Evolutionary conservation across 1,139 yeast species (phyloP).

Genomic region (Pichia sp.): DNA sequence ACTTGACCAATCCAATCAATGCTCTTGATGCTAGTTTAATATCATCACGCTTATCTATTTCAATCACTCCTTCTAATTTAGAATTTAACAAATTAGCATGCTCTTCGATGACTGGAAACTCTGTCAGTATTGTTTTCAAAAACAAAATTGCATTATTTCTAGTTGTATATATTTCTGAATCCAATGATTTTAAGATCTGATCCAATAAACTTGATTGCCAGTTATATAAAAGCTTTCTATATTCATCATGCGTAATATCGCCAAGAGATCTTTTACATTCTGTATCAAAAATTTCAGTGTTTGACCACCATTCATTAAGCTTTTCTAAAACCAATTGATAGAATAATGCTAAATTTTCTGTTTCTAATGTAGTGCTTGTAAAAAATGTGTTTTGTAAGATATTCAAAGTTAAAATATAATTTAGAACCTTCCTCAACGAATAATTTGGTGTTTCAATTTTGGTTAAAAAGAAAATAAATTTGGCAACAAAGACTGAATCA

Average conservation of each 20-base stretch:
- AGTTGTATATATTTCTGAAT: conserved; percentile 64
- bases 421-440: conserved; percentile 39
- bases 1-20: conserved; percentile 61
- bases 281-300: conserved; percentile 25
- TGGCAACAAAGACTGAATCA: conserved; percentile 71
- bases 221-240: conserved; percentile 40
- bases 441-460: conserved; percentile 38
- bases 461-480: conserved; percentile 52
- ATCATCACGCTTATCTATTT: conserved; percentile 67
- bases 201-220: conserved; percentile 50
- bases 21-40: conserved; percentile 75
- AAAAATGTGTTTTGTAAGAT: conserved; percentile 50
- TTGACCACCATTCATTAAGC: conserved; percentile 35
- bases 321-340: conserved; percentile 48
- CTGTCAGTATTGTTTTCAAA: conserved; percentile 53
- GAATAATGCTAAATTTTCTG: conserved; percentile 79
- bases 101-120: conserved; percentile 63
- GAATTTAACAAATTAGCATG: conserved; percentile 54
- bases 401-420: conserved; percentile 43
- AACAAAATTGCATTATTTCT: conserved; percentile 77
- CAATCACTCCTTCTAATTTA: conserved; percentile 43
- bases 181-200: conserved; percentile 44
- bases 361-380: conserved; percentile 68
- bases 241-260: conserved; percentile 32
- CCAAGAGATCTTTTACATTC: conserved; percentile 29